Evolutionary conservation across 2,329 filamentous ascomycete species (phyloP), one percentile per base, ranked within the genome.

Genomic region (Ophiostoma quercus): DNA sequence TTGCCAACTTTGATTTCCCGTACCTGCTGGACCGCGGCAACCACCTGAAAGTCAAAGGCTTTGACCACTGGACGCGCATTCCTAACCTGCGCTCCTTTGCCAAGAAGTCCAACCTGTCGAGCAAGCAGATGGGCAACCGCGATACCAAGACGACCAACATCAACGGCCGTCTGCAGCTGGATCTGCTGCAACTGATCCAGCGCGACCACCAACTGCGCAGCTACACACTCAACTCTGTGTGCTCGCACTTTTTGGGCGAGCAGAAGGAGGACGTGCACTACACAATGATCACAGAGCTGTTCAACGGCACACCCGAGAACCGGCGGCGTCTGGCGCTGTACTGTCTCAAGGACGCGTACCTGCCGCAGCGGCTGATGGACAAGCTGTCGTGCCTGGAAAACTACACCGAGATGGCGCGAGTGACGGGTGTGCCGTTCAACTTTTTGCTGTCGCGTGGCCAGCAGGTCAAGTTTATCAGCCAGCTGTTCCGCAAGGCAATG

Each of bases 181-280:
- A 99, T 81, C 81, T 99, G 67, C 83, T 99, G n/a, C 95, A 99
- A 77, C 81, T 99, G 41, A 89, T 99, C 67, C 95, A 99, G 78
- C 87, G 96, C 75, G 96, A 99, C 76, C 89, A 99, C 75, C 95
- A 99, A 22, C 83, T 99, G 43, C 87, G 95, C 82, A 98, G 94
- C 80, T 99, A 99, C 78, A 99, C 95, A 0, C 84, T 99, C 37
- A 99, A 99, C 79, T 97, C 95, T 1, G 95, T 99, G 6, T 96
- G 89, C 74, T 91, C 95, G 4, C 91, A 99, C 73, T 99, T 99
- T 76, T 79, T 99, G 32, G 93, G 93, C 66, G 95, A 99, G 78
- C 95, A 99, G 78, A 99, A 99, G 77, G 95, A 99, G 80, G 95
- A 99, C 79, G 95, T 99, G 2, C 95, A 99, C 77, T 90, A 99